Conservation (phyloP, 345 rosid species). For the Draba incana region DNA sequence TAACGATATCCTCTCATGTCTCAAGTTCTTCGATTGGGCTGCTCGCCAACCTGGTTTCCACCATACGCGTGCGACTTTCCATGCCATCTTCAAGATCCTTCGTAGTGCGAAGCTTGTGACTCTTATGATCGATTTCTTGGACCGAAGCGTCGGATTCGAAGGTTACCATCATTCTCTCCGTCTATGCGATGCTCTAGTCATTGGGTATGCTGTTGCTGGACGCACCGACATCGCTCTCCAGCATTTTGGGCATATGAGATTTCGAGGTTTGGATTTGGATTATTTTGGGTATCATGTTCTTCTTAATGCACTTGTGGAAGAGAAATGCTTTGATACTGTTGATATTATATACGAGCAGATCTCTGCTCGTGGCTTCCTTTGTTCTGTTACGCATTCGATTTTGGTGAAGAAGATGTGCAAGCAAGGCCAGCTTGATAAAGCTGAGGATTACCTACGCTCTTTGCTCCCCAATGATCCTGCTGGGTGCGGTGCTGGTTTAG, state of each 20-base stretch:
- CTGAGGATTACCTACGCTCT: slow-evolving; percentile 53
- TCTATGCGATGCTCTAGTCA: slow-evolving; percentile 60
- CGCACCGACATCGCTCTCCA: slow-evolving; percentile 69
- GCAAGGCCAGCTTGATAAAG: slow-evolving; percentile 59
- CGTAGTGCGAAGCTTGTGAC: slow-evolving; percentile 50
- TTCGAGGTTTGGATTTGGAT: slow-evolving; percentile 77
- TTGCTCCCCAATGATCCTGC: slow-evolving; percentile 40
- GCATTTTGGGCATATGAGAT: slow-evolving; percentile 75
- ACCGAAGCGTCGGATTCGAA: slow-evolving; percentile 30
- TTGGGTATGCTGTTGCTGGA: slow-evolving; percentile 81
- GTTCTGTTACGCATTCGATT: slow-evolving; percentile 52
- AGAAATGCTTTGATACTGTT: slow-evolving; percentile 53
- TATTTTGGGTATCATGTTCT: slow-evolving; percentile 61
- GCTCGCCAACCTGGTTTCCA: slow-evolving; percentile 64
- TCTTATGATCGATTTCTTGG: slow-evolving; percentile 54
- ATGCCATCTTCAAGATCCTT: slow-evolving; percentile 75
- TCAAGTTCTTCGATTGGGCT: slow-evolving; percentile 94
- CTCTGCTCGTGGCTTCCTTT: slow-evolving; percentile 51
- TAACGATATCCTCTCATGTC: slow-evolving; percentile 61
- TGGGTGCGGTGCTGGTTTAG: slow-evolving; percentile 45
- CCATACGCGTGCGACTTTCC: slow-evolving; percentile 68
- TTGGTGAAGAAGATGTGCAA: slow-evolving; percentile 65
- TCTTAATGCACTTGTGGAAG: slow-evolving; percentile 75
- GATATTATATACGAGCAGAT: slow-evolving; percentile 61
- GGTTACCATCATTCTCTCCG: slow-evolving; percentile 36